A percentile compares a stretch with the other conserved stretches of the same genome.
Conservation (phyloP, 306 rosid genomes). For the Senna tora region DNA sequence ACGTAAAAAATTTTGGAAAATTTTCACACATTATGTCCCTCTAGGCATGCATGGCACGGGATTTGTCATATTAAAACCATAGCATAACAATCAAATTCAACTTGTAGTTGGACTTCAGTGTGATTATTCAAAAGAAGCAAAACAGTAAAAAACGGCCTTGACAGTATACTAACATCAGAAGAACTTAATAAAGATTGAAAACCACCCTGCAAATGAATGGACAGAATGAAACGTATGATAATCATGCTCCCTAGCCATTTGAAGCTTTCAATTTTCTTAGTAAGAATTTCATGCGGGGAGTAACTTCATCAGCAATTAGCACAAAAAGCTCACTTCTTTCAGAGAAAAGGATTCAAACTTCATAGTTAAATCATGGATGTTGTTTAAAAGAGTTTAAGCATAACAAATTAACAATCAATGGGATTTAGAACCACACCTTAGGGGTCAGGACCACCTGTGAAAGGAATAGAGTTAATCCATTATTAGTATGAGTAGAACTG, state of each 20-base stretch:
- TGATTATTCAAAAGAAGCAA: background rate
- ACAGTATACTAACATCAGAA: background rate
- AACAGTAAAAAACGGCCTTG: background rate
- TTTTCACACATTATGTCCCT: background rate
- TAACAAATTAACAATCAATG: background rate
- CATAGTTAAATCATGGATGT: background rate
- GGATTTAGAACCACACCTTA: slow-evolving; percentile 28
- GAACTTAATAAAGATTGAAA: too few relatives aligned
- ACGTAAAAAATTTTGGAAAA: background rate
- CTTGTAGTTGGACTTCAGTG: background rate
- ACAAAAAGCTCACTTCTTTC: slow-evolving; percentile 1
- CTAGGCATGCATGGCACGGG: background rate
- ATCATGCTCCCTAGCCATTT: slow-evolving; percentile 7
- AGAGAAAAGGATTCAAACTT: background rate
- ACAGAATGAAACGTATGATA: background rate
- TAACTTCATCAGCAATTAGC: background rate
- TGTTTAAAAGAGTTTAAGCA: background rate
- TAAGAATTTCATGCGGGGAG: background rate
- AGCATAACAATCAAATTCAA: background rate
- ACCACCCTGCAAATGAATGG: too few relatives aligned
- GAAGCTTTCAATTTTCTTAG: background rate
- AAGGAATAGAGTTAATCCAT: slow-evolving; percentile 13
- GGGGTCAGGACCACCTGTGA: slow-evolving; percentile 29
- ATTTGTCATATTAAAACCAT: background rate
- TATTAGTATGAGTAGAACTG: slow-evolving; percentile 2